These are phyloP conservation scores for Chlorella sp. DNA, from an alignment of 139 green algal species.

Conservation along the genomic window DNA sequence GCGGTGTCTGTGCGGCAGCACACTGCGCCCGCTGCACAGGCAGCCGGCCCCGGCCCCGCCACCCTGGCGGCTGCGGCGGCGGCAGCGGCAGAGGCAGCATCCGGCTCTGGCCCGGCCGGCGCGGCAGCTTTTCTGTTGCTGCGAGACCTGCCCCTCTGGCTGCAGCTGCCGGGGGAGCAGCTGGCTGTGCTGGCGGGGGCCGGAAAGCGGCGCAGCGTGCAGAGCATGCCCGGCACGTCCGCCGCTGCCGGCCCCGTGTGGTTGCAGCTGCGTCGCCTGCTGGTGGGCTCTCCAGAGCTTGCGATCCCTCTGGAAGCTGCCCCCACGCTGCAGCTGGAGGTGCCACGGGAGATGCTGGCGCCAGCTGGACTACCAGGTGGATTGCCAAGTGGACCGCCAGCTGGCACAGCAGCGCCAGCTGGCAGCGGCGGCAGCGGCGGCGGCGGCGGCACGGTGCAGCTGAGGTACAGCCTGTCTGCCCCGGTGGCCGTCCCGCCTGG, in stretches of 20 bases:
- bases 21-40: not conserved
- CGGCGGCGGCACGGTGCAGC: not conserved
- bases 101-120: not conserved
- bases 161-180: slow-evolving; percentile 27
- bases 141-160: slow-evolving; percentile 11
- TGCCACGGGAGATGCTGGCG: slow-evolving; percentile 11
- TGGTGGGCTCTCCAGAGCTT: not conserved
- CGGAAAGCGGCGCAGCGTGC: not conserved
- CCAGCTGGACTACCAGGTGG: not conserved
- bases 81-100: not conserved
- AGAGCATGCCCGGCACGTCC: not conserved
- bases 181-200: not conserved
- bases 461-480: not conserved
- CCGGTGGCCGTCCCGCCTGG: not conserved
- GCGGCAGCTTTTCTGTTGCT: slow-evolving; percentile 10
- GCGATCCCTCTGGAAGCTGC: not conserved
- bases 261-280: slow-evolving; percentile 9
- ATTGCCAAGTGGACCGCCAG: not conserved
- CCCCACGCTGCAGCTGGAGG: slow-evolving; percentile 7
- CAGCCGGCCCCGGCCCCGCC: not conserved
- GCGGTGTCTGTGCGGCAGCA: slow-evolving; percentile 20
- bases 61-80: not conserved
- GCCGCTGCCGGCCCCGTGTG: not conserved
- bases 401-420: not conserved
- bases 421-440: not conserved